phyloP scores from a whole-genome alignment of 305 asterid genomes.

The Lippia alba region DNA sequence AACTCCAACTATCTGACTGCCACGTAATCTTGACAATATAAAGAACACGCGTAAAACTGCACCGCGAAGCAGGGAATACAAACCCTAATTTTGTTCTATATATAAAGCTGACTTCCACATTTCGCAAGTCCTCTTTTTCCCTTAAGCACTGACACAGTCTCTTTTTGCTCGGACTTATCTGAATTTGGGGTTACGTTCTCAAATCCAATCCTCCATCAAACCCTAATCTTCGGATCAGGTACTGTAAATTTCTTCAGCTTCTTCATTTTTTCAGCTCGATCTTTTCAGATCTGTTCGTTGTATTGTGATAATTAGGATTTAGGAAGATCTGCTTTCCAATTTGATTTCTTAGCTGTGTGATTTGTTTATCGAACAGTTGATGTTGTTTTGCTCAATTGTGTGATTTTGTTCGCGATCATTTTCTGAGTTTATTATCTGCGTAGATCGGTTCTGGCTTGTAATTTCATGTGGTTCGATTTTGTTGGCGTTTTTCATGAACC shows the following conservation, averaged over 20 bases:
- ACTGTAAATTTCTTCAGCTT: background rate
- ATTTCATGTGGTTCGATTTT: background rate
- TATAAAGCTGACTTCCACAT: background rate
- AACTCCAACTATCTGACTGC: background rate
- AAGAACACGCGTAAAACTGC: background rate
- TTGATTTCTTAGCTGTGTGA: background rate
- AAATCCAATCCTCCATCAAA: slow-evolving; percentile 25
- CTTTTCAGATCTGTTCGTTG: slow-evolving; percentile 23
- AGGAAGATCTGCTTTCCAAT: background rate
- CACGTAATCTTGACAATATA: background rate
- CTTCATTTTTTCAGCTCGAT: background rate
- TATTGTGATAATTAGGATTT: background rate
- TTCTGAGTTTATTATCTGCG: background rate
- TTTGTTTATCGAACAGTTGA: background rate
- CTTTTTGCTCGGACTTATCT: slow-evolving; percentile 48
- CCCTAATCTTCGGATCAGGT: slow-evolving; percentile 36
- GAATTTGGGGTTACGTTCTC: slow-evolving; percentile 37
- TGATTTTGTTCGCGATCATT: background rate
- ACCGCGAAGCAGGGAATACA: background rate
- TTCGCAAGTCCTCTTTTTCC: too few relatives aligned
- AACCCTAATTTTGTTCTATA: background rate
- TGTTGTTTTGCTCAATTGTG: background rate
- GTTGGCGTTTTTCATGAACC: background rate
- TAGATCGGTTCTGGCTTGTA: background rate
- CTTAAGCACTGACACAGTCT: background rate